These are phyloP conservation scores for Senna siamea DNA, from an alignment of 306 rosid species.

Conservation along the genomic window DNA sequence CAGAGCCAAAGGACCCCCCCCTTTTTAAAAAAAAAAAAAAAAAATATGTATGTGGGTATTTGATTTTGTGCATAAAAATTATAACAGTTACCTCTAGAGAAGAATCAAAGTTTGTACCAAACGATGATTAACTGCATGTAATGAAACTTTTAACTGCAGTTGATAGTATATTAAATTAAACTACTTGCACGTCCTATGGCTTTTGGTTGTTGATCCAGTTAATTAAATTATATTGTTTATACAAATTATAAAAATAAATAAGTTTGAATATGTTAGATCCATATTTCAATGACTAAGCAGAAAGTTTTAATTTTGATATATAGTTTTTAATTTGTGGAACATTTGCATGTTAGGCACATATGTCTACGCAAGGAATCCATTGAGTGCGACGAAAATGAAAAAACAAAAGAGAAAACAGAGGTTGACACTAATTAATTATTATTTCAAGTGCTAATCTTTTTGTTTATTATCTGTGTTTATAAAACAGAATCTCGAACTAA, in stretches of 20 bases:
- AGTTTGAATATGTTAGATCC: slow-evolving; percentile 31
- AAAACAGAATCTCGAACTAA: slow-evolving; percentile 13
- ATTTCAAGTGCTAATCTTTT: slow-evolving; percentile 17
- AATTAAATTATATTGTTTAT: not conserved
- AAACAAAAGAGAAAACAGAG: not conserved
- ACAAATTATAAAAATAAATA: too few relatives aligned
- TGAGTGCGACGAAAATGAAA: not conserved
- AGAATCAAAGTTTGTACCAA: slow-evolving; percentile 1
- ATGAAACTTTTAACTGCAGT: too few relatives aligned
- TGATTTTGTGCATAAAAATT: slow-evolving; percentile 54
- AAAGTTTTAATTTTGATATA: slow-evolving; percentile 30
- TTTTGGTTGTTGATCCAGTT: slow-evolving; percentile 29
- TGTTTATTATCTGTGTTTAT: slow-evolving; percentile 31
- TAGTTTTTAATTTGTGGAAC: slow-evolving; percentile 17
- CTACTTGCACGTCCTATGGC: not conserved
- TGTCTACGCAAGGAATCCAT: slow-evolving; percentile 39
- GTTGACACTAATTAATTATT: slow-evolving; percentile 16
- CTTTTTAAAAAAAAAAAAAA: too few relatives aligned
- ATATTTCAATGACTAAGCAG: slow-evolving; percentile 47
- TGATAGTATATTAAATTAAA: too few relatives aligned
- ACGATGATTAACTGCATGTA: slow-evolving; percentile 24
- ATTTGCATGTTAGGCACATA: slow-evolving; percentile 44
- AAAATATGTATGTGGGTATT: slow-evolving; percentile 38
- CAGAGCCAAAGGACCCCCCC: slow-evolving; percentile 24
- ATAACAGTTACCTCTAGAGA: slow-evolving; percentile 27